Conservation (phyloP, 2,329 filamentous ascomycete genomes). For the Fragosphaeria purpurea region DNA sequence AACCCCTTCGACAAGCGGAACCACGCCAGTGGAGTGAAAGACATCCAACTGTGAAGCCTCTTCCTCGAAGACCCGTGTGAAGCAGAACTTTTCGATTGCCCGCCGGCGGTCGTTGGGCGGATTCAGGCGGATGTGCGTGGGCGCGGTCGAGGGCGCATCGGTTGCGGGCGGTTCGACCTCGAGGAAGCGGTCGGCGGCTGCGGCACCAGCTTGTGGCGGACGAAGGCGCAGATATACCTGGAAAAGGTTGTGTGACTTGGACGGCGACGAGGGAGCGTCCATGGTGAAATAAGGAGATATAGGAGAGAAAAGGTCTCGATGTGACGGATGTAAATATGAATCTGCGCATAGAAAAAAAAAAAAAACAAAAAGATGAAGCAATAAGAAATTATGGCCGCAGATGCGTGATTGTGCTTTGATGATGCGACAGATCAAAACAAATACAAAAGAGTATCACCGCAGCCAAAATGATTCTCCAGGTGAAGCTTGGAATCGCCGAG, state of each 20-base stretch:
- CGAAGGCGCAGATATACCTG: slow-evolving; percentile 84
- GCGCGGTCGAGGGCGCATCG: slow-evolving; percentile 25
- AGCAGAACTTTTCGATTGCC: slow-evolving; percentile 86
- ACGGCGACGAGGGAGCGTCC: slow-evolving; percentile 20
- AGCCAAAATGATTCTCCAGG: too few species aligned
- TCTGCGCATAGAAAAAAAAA: neutral
- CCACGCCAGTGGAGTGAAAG: slow-evolving; percentile 69
- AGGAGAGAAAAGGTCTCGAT: neutral
- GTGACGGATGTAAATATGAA: neutral
- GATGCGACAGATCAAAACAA: slow-evolving; percentile 1
- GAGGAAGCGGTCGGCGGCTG: slow-evolving; percentile 59
- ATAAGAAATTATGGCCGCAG: neutral
- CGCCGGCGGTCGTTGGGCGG: slow-evolving; percentile 79
- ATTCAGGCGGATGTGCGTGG: slow-evolving; percentile 66
- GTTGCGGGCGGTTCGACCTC: slow-evolving; percentile 52
- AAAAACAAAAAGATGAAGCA: neutral
- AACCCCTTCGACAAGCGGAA: slow-evolving; percentile 70
- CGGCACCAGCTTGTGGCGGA: slow-evolving; percentile 43
- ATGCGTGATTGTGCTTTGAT: neutral
- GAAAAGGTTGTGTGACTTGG: slow-evolving; percentile 54
- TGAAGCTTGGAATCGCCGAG: too few species aligned
- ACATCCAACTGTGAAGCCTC: slow-evolving; percentile 74
- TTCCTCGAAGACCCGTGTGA: slow-evolving; percentile 89
- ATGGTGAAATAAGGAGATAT: slow-evolving; percentile 18
- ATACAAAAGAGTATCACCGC: too few species aligned